Conservation (phyloP, 352 stramenopile genomes). For the Peronospora destructor region DNA sequence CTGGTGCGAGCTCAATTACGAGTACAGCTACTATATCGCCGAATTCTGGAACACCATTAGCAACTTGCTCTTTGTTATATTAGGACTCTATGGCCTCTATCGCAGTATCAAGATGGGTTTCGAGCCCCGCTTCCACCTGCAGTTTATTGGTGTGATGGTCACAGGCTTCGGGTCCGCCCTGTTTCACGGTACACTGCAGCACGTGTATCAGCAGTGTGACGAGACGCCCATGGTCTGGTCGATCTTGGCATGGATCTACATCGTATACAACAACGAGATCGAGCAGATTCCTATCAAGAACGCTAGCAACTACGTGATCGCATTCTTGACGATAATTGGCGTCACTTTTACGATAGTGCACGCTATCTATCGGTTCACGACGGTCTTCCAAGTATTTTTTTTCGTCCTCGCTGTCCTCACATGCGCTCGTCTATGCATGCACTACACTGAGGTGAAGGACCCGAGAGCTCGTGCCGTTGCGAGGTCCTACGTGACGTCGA, state of each 20-base stretch:
- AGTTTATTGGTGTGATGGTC: conserved; percentile 72
- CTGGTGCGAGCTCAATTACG: conserved; percentile 85
- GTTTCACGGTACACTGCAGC: conserved; percentile 82
- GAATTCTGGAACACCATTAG: conserved; percentile 87
- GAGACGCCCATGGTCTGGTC: conserved; percentile 85
- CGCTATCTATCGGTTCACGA: conserved; percentile 69
- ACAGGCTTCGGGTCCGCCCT: conserved; percentile 75
- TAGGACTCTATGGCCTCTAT: conserved; percentile 66
- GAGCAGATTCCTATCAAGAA: conserved; percentile 35
- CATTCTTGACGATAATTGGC: conserved; percentile 48
- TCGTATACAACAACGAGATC: conserved; percentile 75
- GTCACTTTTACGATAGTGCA: conserved; percentile 64
- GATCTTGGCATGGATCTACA: conserved; percentile 78
- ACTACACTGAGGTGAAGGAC: conserved; percentile 61
- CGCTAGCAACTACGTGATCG: conserved; percentile 36
- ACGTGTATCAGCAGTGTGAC: conserved; percentile 79
- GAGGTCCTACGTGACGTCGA: conserved; percentile 51
- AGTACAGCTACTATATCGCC: conserved; percentile 69
- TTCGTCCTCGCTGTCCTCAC: conserved; percentile 46
- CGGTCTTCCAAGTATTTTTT: conserved; percentile 75
- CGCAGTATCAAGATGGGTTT: conserved; percentile 59
- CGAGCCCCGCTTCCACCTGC: conserved; percentile 66
- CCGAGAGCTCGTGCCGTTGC: conserved; percentile 45
- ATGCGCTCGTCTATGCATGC: conserved; percentile 39
- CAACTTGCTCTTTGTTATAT: conserved; percentile 70